A percentile compares a stretch with the other conserved stretches of the same genome.
phyloP scores from a whole-genome alignment of 2,329 filamentous ascomycete species.

The Diaporthe ampelina region DNA sequence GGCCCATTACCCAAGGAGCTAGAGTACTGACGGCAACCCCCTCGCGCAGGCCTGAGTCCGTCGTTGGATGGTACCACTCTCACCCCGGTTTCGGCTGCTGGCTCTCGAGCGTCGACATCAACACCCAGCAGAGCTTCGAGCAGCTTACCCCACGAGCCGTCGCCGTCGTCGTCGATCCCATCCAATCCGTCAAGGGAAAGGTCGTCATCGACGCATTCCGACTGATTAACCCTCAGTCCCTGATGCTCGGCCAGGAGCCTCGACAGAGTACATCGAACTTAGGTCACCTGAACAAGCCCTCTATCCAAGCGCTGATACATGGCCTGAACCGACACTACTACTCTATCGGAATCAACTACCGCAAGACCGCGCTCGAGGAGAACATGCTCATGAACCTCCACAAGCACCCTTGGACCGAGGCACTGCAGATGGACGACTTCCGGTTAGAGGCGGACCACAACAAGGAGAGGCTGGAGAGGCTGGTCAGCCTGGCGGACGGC shows the following conservation, averaged over 20 bases:
- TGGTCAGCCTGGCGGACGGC: conserved; percentile 91
- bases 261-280: conserved; percentile 98
- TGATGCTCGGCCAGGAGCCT: conserved; percentile 98
- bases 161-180: conserved; percentile 97
- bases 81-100: conserved; percentile 99
- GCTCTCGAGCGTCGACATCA: conserved; percentile 99
- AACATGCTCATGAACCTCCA: conserved; percentile 99
- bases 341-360: conserved; percentile 97
- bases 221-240: conserved; percentile 95
- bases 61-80: conserved; percentile 99
- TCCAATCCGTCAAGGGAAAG: conserved; percentile 99
- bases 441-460: conserved; percentile 85
- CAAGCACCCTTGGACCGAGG: conserved; percentile 99
- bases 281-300: conserved; percentile 98
- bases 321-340: conserved; percentile 99
- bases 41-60: conserved; percentile 83
- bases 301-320: conserved; percentile 99
- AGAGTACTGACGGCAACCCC: conserved; percentile 1
- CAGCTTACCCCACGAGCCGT: conserved; percentile 97
- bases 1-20: neutral
- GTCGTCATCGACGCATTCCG: conserved; percentile 99
- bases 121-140: conserved; percentile 99
- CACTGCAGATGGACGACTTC: conserved; percentile 97
- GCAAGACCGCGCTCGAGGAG: conserved; percentile 97
- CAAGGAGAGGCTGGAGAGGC: conserved; percentile 87